Percentiles rank a stretch among this genome's conserved stretches.
These are phyloP conservation scores for Lumnitzera racemosa DNA, from an alignment of 345 rosid species.

Conservation along the genomic window DNA sequence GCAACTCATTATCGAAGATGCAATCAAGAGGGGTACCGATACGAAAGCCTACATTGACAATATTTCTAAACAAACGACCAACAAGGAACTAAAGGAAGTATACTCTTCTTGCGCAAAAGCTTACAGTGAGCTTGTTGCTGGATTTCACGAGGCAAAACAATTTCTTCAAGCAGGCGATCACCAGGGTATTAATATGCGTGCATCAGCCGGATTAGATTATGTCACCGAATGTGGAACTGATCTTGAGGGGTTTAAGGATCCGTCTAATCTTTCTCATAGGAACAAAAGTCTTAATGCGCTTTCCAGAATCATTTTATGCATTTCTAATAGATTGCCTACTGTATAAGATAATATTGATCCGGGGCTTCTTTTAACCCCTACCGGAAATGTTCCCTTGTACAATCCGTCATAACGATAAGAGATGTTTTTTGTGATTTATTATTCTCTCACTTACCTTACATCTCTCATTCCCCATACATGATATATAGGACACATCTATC, in stretches of 20 bases:
- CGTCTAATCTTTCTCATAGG: conserved; percentile 7
- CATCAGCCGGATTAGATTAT: conserved; percentile 3
- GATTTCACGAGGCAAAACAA: background rate
- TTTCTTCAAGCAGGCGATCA: conserved; percentile 4
- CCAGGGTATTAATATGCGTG: background rate
- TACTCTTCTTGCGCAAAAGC: conserved; percentile 7
- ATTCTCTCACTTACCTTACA: too few species aligned
- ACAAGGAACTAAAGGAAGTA: conserved; percentile 1
- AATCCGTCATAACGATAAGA: too few species aligned
- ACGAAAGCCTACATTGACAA: background rate
- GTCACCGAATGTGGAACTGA: conserved; percentile 5
- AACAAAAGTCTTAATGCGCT: conserved; percentile 17
- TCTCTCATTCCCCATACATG: too few species aligned
- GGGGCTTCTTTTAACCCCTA: too few species aligned
- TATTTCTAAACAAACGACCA: background rate
- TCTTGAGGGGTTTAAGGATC: background rate
- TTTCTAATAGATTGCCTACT: background rate
- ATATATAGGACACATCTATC: too few species aligned
- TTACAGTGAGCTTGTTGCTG: background rate
- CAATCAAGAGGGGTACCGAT: background rate
- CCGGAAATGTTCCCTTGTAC: too few species aligned
- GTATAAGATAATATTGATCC: too few species aligned
- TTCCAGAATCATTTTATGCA: conserved; percentile 11
- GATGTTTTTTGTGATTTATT: too few species aligned
- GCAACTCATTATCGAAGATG: background rate